Percentiles rank a stretch among this genome's conserved stretches.
Conservation (phyloP, 768 basidiomycete genomes). For the Collybia mongolica region DNA sequence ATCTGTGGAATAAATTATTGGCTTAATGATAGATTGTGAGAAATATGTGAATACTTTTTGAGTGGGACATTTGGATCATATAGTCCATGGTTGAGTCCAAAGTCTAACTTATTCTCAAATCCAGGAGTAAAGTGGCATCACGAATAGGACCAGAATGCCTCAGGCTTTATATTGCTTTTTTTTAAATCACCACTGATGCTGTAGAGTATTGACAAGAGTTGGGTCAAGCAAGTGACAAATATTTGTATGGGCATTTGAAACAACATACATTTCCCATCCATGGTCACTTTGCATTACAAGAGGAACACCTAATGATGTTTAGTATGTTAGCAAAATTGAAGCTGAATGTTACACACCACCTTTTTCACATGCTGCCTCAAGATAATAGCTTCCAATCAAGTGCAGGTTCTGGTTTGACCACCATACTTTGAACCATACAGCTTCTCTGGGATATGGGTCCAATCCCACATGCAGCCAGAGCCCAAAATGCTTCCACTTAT, state of each 20-base stretch:
- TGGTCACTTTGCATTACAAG: slow-evolving; percentile 35
- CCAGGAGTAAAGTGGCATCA: slow-evolving; percentile 30
- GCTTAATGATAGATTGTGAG: too few species aligned
- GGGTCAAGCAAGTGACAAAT: slow-evolving; percentile 33
- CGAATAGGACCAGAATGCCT: slow-evolving; percentile 36
- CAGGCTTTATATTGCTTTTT: slow-evolving; percentile 37
- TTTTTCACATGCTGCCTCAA: slow-evolving; percentile 16
- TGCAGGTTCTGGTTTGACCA: slow-evolving; percentile 27
- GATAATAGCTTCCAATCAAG: slow-evolving; percentile 24
- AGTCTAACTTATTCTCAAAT: slow-evolving; percentile 33
- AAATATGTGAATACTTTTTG: slow-evolving; percentile 19
- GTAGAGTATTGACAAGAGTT: slow-evolving; percentile 24
- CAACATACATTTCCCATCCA: slow-evolving; percentile 31
- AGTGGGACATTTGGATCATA: slow-evolving; percentile 24
- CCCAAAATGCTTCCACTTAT: slow-evolving; percentile 40
- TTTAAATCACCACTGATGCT: slow-evolving; percentile 32
- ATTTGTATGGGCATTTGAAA: slow-evolving; percentile 35
- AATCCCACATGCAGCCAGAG: slow-evolving; percentile 27
- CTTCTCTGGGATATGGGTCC: slow-evolving; percentile 25
- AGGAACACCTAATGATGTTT: slow-evolving; percentile 19
- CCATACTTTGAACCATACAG: slow-evolving; percentile 31
- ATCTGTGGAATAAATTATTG: slow-evolving; percentile 9
- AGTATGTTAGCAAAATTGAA: not conserved
- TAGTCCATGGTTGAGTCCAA: slow-evolving; percentile 23
- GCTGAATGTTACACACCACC: slow-evolving; percentile 2